phyloP scores from a whole-genome alignment of 2,329 filamentous ascomycete genomes.

The Aureobasidium sp. region DNA sequence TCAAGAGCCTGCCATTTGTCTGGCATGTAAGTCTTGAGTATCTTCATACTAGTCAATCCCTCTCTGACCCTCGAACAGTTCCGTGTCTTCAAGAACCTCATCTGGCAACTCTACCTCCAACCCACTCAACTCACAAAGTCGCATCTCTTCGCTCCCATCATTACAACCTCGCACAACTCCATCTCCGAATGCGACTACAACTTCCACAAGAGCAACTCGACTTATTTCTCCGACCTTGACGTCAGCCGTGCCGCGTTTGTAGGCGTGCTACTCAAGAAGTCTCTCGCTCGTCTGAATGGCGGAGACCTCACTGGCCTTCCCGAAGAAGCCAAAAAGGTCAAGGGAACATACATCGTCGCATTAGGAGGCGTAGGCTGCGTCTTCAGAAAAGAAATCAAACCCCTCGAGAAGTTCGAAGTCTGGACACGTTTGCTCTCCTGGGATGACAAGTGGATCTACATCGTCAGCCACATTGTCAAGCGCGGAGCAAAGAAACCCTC shows the following conservation, averaged over 20 bases:
- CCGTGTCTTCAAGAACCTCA: conserved; percentile 39
- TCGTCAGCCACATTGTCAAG: conserved; percentile 42
- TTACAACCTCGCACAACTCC: conserved; percentile 59
- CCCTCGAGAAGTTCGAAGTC: conserved; percentile 40
- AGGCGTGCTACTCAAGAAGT: conserved; percentile 44
- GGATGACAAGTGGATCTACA: conserved; percentile 46
- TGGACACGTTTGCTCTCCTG: conserved; percentile 42
- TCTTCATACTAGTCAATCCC: background rate
- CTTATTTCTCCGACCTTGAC: conserved; percentile 83
- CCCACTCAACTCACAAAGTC: conserved; percentile 43
- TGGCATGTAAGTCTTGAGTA: conserved; percentile 54
- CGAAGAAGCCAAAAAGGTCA: conserved; percentile 22
- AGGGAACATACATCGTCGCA: conserved; percentile 34
- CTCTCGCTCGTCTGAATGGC: conserved; percentile 31
- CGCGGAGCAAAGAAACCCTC: conserved; percentile 36
- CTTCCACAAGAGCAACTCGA: conserved; percentile 73
- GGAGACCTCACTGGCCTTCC: conserved; percentile 30
- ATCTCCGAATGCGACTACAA: conserved; percentile 81
- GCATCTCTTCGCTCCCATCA: conserved; percentile 65
- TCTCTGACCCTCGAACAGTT: conserved; percentile 25
- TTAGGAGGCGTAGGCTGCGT: conserved; percentile 42
- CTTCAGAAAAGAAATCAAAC: conserved; percentile 42
- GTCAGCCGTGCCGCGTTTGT: conserved; percentile 75
- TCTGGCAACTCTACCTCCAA: conserved; percentile 42
- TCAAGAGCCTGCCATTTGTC: conserved; percentile 66